Base-by-base conservation (phyloP, 1,284 basidiomycete species). In the Apiotrichum siamense region DNA sequence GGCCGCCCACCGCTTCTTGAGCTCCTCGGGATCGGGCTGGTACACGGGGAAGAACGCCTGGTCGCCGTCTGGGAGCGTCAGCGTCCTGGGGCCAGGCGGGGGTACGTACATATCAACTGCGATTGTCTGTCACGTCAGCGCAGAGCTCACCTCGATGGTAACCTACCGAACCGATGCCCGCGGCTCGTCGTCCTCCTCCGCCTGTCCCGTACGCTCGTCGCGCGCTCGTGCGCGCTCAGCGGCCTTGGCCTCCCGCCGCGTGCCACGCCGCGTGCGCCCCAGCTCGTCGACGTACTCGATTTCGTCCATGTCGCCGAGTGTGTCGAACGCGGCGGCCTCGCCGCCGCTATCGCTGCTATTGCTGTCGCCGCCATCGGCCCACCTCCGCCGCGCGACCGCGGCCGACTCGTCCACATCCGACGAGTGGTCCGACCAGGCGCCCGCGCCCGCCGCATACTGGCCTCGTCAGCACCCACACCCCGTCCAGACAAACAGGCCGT, bases 1-100 rank as follows among this genome's bases (percentile, higher is more conserved):
- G 0, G 86, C 80, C 62, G 91, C 84, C 67, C 88, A 96, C 66
- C 92, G 88, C 7, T 79, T 75, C 27, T 81, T 78, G 4, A 90
- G 77, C 0, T 86, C 83, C 54, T 91, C 89, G 1, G 79, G 81
- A n/a, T 86, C 83, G 6, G 87, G 88, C 62, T 85, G 81, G 64
- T 90, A 96, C 0, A 86, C 82, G 0, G 91, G 91, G 71, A 92
- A 97, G 52, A 70, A 75, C 80, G 82, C 65, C 81, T 84, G 62
- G 79, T 92, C 87, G 47, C 83, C 88, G 52, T 86, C 67, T 47
- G 37, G 49, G n/a, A n/a, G n/a, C 36, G 48, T 54, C 41, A 54
- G 52, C n/a, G n/a, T n/a, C n/a, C 44, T 23, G 1, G 18, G 7
- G 7, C 4, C 3, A 24, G 2, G 25, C 15, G 23, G 13, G 12